Conservation (phyloP, 768 basidiomycete genomes). For the Chalciporus pseudorubinellus region DNA sequence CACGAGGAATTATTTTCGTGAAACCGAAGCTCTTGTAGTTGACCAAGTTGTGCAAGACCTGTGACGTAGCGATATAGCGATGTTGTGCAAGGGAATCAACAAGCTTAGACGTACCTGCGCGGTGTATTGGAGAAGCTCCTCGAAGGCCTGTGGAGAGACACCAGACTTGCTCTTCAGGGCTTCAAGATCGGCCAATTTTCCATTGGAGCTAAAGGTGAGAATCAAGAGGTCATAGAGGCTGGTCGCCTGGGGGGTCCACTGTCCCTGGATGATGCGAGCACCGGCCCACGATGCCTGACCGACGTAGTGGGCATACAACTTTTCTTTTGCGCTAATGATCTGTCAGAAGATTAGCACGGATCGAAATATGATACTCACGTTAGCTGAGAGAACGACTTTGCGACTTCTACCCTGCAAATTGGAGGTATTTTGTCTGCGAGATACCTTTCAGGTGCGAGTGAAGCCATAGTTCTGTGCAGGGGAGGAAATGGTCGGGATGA, state of each 20-base stretch:
- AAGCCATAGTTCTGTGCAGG: constrained; percentile 31
- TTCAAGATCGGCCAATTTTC: constrained; percentile 55
- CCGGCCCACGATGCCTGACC: constrained; percentile 80
- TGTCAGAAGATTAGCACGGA: neutral
- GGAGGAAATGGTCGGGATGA: neutral
- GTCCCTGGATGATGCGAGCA: constrained; percentile 76
- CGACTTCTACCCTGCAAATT: constrained; percentile 67
- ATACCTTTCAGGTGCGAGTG: constrained; percentile 54
- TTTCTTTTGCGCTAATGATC: constrained; percentile 60
- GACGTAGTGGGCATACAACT: constrained; percentile 75
- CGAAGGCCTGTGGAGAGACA: constrained; percentile 60
- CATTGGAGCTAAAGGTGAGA: constrained; percentile 60
- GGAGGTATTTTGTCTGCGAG: constrained; percentile 77
- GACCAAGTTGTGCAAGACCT: constrained; percentile 44
- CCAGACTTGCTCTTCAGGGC: constrained; percentile 52
- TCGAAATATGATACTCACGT: constrained; percentile 40
- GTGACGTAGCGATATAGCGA: neutral
- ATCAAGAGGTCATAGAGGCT: constrained; percentile 72
- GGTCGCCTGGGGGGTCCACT: constrained; percentile 74
- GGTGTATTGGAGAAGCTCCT: constrained; percentile 68
- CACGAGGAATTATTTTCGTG: constrained; percentile 80
- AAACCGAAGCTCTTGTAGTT: constrained; percentile 85
- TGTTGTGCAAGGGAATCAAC: neutral
- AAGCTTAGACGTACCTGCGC: constrained; percentile 51
- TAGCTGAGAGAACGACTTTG: constrained; percentile 64